Conservation (phyloP, 805 yeast genomes). For the Wickerhamiella allomyrinae region DNA sequence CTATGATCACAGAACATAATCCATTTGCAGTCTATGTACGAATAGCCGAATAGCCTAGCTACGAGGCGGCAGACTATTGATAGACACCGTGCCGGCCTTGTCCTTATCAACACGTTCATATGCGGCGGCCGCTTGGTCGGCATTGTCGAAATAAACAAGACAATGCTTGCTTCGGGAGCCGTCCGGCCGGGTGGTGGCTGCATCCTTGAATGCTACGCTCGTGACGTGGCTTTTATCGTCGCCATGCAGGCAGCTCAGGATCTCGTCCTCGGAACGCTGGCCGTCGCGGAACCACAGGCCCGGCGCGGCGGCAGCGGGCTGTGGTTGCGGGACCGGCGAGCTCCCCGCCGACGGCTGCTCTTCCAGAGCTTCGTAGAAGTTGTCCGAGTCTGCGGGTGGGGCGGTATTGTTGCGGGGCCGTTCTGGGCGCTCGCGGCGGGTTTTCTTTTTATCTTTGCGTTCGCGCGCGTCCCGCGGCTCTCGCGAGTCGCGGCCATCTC, state of each 20-base stretch:
- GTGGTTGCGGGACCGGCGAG: slow-evolving; percentile 6
- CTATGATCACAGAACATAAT: too few relatives aligned
- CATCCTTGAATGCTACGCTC: slow-evolving; percentile 19
- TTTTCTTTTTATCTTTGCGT: slow-evolving; percentile 1
- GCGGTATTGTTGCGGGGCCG: slow-evolving; percentile 4
- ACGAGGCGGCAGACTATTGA: neutral
- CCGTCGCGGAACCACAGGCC: slow-evolving; percentile 30
- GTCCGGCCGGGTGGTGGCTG: slow-evolving; percentile 11
- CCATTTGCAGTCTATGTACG: too few relatives aligned
- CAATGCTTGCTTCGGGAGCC: slow-evolving; percentile 23
- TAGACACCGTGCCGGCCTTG: slow-evolving; percentile 19
- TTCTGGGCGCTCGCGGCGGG: slow-evolving; percentile 2
- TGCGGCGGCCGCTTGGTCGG: slow-evolving; percentile 26
- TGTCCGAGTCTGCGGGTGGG: slow-evolving; percentile 14
- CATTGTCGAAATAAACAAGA: slow-evolving; percentile 25
- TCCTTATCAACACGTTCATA: slow-evolving; percentile 23
- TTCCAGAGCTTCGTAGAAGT: slow-evolving; percentile 6
- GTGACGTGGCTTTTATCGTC: slow-evolving; percentile 24
- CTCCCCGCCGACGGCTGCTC: neutral
- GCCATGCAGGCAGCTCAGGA: slow-evolving; percentile 21
- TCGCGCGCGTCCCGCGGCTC: neutral
- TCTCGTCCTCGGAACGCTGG: slow-evolving; percentile 22
- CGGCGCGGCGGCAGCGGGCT: slow-evolving; percentile 16
- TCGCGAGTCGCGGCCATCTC: neutral
- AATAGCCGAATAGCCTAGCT: neutral